Percentiles rank a stretch among this genome's conserved stretches.
phyloP scores from a whole-genome alignment of 148 eudicot genomes.

The Vaccinium macrocarpon region DNA sequence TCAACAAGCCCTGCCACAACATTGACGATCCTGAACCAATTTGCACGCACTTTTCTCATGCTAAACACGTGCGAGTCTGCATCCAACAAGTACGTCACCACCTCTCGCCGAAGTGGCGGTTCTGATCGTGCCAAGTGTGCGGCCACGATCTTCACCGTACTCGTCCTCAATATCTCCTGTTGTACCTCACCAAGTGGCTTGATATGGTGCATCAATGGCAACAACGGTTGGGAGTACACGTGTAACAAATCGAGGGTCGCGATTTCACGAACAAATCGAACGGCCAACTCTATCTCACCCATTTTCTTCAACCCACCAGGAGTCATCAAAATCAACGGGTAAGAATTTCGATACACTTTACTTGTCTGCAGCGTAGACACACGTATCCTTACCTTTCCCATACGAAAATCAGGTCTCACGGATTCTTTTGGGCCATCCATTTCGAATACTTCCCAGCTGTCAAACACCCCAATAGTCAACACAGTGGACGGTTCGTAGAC shows the following conservation, averaged over 20 bases:
- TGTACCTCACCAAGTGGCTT: slow-evolving; percentile 76
- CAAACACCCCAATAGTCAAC: slow-evolving; percentile 76
- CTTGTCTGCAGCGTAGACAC: slow-evolving; percentile 71
- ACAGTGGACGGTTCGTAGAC: slow-evolving; percentile 90
- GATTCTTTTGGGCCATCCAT: slow-evolving; percentile 40
- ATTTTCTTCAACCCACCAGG: slow-evolving; percentile 71
- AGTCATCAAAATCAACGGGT: slow-evolving; percentile 63
- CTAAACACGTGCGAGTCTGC: slow-evolving; percentile 74
- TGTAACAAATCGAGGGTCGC: slow-evolving; percentile 70
- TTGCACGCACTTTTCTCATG: slow-evolving; percentile 84
- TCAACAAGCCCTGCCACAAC: slow-evolving; percentile 65
- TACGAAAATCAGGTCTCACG: slow-evolving; percentile 53
- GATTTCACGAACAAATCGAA: slow-evolving; percentile 58
- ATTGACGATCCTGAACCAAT: slow-evolving; percentile 73
- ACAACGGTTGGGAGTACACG: slow-evolving; percentile 69
- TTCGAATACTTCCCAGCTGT: slow-evolving; percentile 52
- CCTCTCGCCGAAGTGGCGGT: slow-evolving; percentile 82
- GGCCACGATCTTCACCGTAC: slow-evolving; percentile 56
- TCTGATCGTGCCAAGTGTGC: slow-evolving; percentile 68
- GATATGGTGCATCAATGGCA: slow-evolving; percentile 83
- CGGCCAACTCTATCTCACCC: slow-evolving; percentile 83
- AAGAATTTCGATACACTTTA: slow-evolving; percentile 56
- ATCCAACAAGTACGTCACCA: slow-evolving; percentile 66
- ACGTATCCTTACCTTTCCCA: slow-evolving; percentile 83
- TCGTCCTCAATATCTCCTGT: slow-evolving; percentile 61